Conservation (phyloP, 2,329 filamentous ascomycete genomes). For the Sarocladiaceae sp. region DNA sequence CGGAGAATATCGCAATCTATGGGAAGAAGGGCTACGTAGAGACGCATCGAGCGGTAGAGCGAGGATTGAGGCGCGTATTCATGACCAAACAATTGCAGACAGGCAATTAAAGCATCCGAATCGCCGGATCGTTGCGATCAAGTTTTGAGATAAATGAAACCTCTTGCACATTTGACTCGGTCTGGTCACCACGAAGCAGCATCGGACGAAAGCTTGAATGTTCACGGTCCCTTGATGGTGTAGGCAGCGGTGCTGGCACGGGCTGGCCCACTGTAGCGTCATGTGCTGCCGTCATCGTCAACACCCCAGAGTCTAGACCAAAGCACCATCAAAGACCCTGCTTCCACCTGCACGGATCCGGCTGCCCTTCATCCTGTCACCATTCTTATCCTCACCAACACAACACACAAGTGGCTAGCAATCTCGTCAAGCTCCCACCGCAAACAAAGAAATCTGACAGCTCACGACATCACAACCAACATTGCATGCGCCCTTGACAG, state of each 20-base stretch:
- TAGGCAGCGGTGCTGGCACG: neutral
- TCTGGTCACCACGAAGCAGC: too few relatives aligned
- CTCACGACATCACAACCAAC: neutral
- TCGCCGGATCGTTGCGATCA: neutral
- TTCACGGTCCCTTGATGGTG: neutral
- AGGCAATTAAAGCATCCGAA: neutral
- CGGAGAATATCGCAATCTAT: slow-evolving; percentile 3
- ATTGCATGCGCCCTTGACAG: neutral
- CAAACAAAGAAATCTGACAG: neutral
- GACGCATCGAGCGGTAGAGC: slow-evolving; percentile 4
- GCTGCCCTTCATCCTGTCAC: neutral
- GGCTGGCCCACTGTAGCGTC: slow-evolving; percentile 2
- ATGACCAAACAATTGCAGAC: neutral
- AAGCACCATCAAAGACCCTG: neutral
- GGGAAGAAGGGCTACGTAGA: neutral
- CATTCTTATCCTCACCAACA: neutral
- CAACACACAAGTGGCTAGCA: neutral
- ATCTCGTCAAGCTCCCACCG: neutral
- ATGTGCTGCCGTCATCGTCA: slow-evolving; percentile 8
- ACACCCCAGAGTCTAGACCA: too few relatives aligned
- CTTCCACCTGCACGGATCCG: neutral
- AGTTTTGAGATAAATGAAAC: too few relatives aligned
- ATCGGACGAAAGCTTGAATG: too few relatives aligned
- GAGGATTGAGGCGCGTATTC: slow-evolving; percentile 2
- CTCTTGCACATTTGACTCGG: too few relatives aligned